Evolutionary conservation across 257 asterid species (phyloP).

Genomic region (Cynanchum wilfordii): DNA sequence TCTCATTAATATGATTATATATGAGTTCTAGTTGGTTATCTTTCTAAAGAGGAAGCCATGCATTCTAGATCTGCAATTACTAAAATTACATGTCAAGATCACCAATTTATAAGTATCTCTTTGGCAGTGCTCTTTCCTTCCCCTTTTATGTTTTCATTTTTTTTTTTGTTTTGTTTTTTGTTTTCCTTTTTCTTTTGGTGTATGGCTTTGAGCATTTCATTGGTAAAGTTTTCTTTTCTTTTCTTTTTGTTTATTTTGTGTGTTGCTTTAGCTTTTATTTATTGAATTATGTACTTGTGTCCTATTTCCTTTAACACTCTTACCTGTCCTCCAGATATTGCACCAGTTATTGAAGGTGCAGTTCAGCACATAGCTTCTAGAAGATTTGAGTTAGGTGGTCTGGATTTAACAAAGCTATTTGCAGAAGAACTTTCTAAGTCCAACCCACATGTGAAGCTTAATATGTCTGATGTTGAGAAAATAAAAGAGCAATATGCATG

Average conservation of each 20-base stretch:
- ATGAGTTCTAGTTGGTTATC: neutral
- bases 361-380: constrained; percentile 95
- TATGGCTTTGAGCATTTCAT: neutral
- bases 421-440: constrained; percentile 63
- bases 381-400: constrained; percentile 86
- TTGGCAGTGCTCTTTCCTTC: neutral
- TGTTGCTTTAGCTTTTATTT: neutral
- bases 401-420: constrained; percentile 72
- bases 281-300: too few species aligned
- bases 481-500: constrained; percentile 77
- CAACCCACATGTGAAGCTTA: constrained; percentile 56
- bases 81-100: too few species aligned
- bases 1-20: too few species aligned
- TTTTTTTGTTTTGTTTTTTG: too few species aligned
- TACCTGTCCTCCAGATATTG: constrained; percentile 54
- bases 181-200: neutral
- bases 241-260: neutral
- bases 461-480: constrained; percentile 62
- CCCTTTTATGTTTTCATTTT: too few species aligned
- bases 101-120: too few species aligned
- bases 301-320: constrained; percentile 1
- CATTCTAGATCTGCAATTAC: too few species aligned
- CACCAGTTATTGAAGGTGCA: constrained; percentile 96
- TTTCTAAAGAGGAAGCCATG: neutral
- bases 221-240: neutral